Conservation (phyloP, 2,329 filamentous ascomycete species). For the Penicillium brevicompactum region DNA sequence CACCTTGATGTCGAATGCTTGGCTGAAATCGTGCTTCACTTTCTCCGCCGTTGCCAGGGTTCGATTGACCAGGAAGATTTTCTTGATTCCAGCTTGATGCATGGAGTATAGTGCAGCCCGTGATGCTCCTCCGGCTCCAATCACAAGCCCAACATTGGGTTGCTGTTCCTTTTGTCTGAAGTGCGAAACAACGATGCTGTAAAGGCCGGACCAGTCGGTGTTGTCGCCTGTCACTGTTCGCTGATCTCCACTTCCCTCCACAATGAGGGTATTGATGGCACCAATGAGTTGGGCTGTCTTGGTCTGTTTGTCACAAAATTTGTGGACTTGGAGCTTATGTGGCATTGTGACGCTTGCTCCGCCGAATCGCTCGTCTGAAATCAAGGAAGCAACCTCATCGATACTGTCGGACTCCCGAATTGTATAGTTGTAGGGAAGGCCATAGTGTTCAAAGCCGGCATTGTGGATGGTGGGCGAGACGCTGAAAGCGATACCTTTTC, state of each 20-base stretch:
- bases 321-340: conserved; percentile 46
- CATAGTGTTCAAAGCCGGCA: conserved; percentile 14
- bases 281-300: conserved; percentile 38
- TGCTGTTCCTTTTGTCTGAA: conserved; percentile 8
- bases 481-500: conserved; percentile 19
- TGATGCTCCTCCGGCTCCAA: conserved; percentile 48
- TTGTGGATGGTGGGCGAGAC: conserved; percentile 22
- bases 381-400: conserved; percentile 34
- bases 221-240: conserved; percentile 42
- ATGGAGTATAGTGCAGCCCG: conserved; percentile 45
- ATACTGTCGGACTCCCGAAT: conserved; percentile 38
- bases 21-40: conserved; percentile 12
- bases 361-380: conserved; percentile 30
- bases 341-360: conserved; percentile 48
- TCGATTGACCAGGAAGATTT: conserved; percentile 44
- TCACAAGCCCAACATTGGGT: conserved; percentile 36
- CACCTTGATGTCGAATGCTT: conserved; percentile 9
- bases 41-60: conserved; percentile 9
- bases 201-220: conserved; percentile 48
- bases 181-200: conserved; percentile 30
- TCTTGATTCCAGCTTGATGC: conserved; percentile 28
- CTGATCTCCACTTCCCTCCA: conserved; percentile 13
- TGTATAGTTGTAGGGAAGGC: conserved; percentile 12
- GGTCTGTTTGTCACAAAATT: conserved; percentile 42
- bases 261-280: conserved; percentile 31